Base-by-base conservation (phyloP, 2,329 filamentous ascomycete genomes). In the Penicillium sp. region DNA sequence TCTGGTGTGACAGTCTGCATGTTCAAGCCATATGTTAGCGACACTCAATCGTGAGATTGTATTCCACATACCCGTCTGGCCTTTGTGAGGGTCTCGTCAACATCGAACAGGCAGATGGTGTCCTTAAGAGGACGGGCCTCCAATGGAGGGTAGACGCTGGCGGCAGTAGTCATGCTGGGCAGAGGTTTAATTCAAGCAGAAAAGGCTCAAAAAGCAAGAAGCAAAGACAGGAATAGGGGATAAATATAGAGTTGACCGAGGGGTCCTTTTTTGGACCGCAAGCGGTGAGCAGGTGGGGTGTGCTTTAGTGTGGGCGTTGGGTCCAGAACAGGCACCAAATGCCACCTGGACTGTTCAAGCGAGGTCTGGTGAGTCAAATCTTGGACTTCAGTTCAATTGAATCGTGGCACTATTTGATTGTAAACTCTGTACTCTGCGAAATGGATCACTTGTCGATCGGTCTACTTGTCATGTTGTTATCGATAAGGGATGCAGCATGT, bases 21-120 rank as follows among this genome's bases (percentile, higher is more conserved):
- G 4, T 23, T 14, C 10, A 24, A 40, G 11, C n/a, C 11, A 23
- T 8, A 16, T 20, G 24, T 52, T 41, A 56, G 50, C 36, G 38
- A 13, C 10, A 40, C 22, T 40, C 23, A 10, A 18, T 29, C 31
- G 26, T 20, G n/a, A 41, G 31, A 16, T 16, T 13, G 14, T 38
- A 13, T 24, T 39, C 40, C n/a, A 29, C 77, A 51, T 76, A 94
- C 87, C 61, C 79, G 77, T 57, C 93, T 83, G 37, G 93, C 84
- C 34, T 83, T 86, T 13, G 89, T 93, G 59, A 98, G 81, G 24
- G 93, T 96, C 64, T 82, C 87, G 69, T 98, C 93, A 50, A 98
- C 93, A 72, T 98, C 93, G 72, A 98, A 98, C 55, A 98, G 85
- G 65, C 82, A 84, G 71, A 98, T 87, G 56, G 91, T 97, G 78